Evolutionary conservation across 257 asterid species (phyloP), one percentile per base, ranked within the genome.

Genomic region (Gentiana straminea): DNA sequence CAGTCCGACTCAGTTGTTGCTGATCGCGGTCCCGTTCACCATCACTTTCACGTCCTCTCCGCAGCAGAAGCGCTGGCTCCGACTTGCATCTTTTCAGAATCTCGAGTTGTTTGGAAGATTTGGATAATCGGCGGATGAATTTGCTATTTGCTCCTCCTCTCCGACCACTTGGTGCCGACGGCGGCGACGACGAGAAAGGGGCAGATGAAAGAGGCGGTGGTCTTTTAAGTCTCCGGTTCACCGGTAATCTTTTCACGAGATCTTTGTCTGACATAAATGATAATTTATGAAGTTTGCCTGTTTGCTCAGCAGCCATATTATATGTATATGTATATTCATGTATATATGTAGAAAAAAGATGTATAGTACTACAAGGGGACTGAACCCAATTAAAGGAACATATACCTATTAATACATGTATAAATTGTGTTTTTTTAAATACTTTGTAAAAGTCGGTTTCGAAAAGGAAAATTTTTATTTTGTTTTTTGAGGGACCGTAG

Each of bases 221-320:
- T 51, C 59, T 68, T 39, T 64, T 62, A 37, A 55, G 24, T 68
- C 73, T 77, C 81, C 79, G 80, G 66, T 39, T 61, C 33, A 60
- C 70, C 69, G 81, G 80, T 52, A 70, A 57, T 69, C 79, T 74
- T 63, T 64, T 62, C 61, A 57, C 39, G 39, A 56, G 36, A 64
- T 57, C 63, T 57, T 59, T 73, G 32, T 60, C 79, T 44, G 88
- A 65, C 93, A 80, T 80, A 61, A 39, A 71, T 24, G 24, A 24
- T 24, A 24, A 24, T 24, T 24, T 24, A 33, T 43, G 51, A 4
- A 4, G 12, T 54, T 41, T 54, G 33, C 33, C 34, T 55, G 49
- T 49, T 37, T 39, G 61, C 33, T 11, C 41, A 55, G 49, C 24
- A 24, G 24, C 24, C 24, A 24, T 24, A 24, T 24, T 24, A 24